Percentiles rank a stretch among this genome's conserved stretches.
Evolutionary conservation across 441 rosid genomes (phyloP).

Genomic region (Erodium moschatum): DNA sequence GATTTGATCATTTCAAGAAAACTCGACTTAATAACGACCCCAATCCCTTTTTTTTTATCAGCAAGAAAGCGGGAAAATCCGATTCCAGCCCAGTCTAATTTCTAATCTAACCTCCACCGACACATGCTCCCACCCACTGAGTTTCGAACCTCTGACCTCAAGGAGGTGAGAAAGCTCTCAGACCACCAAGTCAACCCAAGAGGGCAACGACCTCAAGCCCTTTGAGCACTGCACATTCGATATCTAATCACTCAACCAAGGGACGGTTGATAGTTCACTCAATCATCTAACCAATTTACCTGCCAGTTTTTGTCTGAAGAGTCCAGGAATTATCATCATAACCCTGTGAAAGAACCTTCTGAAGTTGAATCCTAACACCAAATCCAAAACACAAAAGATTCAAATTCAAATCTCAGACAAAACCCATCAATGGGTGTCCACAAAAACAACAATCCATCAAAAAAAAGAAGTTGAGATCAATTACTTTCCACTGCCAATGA

Average conservation of each 20-base stretch:
- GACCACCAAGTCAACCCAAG: too few species aligned
- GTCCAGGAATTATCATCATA: slow-evolving; percentile 62
- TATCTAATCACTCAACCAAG: background rate
- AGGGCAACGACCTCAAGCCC: too few species aligned
- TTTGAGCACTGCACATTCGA: background rate
- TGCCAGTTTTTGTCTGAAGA: slow-evolving; percentile 57
- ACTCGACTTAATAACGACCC: background rate
- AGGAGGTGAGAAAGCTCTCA: too few species aligned
- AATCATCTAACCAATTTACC: slow-evolving; percentile 25
- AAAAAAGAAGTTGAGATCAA: slow-evolving; percentile 3
- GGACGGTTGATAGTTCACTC: too few species aligned
- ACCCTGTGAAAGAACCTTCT: slow-evolving; percentile 59
- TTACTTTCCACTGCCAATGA: slow-evolving; percentile 87
- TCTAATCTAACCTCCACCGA: too few species aligned
- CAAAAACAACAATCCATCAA: too few species aligned
- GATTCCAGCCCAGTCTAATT: too few species aligned
- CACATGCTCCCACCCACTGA: too few species aligned
- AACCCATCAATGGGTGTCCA: background rate
- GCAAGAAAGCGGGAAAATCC: too few species aligned
- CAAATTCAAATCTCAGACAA: slow-evolving; percentile 2
- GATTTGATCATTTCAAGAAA: background rate
- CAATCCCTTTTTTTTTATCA: too few species aligned
- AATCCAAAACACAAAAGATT: slow-evolving; percentile 6
- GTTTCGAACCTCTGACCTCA: too few species aligned
- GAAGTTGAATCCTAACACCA: slow-evolving; percentile 69